Conservation (phyloP, 1,139 yeast genomes). For the Trichomonascaceae sp. region DNA sequence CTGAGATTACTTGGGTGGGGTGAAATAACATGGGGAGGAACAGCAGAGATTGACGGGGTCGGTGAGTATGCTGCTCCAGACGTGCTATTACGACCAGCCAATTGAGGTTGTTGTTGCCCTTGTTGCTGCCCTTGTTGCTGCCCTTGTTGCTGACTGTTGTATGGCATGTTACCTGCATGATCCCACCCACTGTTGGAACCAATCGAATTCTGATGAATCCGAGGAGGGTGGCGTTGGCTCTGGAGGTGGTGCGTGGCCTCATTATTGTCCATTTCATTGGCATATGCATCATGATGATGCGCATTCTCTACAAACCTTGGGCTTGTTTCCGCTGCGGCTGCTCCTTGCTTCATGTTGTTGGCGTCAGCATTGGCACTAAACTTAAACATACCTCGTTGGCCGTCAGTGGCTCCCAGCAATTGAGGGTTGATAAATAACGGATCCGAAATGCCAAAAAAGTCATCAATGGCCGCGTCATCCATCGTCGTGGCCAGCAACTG, state of each 20-base stretch:
- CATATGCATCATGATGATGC: neutral
- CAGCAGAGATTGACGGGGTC: neutral
- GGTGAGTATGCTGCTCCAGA: neutral
- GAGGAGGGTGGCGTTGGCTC: neutral
- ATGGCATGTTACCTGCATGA: neutral
- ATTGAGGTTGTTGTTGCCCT: neutral
- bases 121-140: neutral
- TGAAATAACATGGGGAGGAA: slow-evolving; percentile 1
- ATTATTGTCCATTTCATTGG: neutral
- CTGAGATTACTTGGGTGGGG: slow-evolving; percentile 1
- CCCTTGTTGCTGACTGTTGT: too few relatives aligned
- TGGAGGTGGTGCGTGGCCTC: neutral
- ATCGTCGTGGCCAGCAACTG: slow-evolving; percentile 30
- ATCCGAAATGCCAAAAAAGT: slow-evolving; percentile 14
- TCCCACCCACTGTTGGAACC: neutral
- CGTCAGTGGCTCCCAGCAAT: slow-evolving; percentile 11
- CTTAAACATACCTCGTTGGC: neutral
- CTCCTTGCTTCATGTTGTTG: too few relatives aligned
- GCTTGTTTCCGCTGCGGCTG: neutral
- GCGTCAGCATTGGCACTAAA: too few relatives aligned
- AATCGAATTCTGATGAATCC: neutral
- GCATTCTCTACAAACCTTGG: too few relatives aligned
- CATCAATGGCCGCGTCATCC: slow-evolving; percentile 15
- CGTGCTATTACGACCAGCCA: neutral
- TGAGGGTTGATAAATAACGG: slow-evolving; percentile 25